A percentile compares a stretch with the other conserved stretches of the same genome.
These are phyloP conservation scores for Entophlyctis helioformis DNA, from an alignment of 192 early-diverging fungal genomes.

Conservation along the genomic window DNA sequence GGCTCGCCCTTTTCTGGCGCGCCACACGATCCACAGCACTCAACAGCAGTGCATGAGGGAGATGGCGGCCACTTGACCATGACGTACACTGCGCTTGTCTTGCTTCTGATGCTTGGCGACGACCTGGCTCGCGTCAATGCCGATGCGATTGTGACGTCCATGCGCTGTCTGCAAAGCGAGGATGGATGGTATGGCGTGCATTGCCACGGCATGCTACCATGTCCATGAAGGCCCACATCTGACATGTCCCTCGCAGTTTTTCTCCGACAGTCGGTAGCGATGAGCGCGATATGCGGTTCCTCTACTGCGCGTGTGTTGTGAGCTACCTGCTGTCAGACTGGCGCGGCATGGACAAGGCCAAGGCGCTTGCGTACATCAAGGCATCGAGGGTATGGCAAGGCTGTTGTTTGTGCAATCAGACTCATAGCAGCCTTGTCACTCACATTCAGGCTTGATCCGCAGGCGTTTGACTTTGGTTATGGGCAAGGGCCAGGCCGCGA, in stretches of 20 bases:
- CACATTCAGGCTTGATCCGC: slow-evolving; percentile 28
- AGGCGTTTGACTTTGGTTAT: slow-evolving; percentile 67
- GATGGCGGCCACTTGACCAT: slow-evolving; percentile 29
- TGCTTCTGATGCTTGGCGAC: slow-evolving; percentile 76
- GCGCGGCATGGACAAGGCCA: slow-evolving; percentile 61
- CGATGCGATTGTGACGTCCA: slow-evolving; percentile 42
- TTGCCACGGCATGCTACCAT: neutral
- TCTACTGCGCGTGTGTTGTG: slow-evolving; percentile 81
- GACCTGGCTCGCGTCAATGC: slow-evolving; percentile 73
- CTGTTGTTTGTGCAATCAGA: slow-evolving; percentile 58
- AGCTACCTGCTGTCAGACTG: slow-evolving; percentile 81
- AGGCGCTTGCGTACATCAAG: slow-evolving; percentile 46
- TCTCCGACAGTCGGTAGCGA: slow-evolving; percentile 48
- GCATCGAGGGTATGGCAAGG: slow-evolving; percentile 44
- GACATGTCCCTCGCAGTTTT: slow-evolving; percentile 36
- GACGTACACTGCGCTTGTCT: slow-evolving; percentile 84
- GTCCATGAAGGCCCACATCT: slow-evolving; percentile 3
- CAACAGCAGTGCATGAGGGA: slow-evolving; percentile 1
- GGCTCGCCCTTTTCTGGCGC: slow-evolving; percentile 58
- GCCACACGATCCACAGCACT: slow-evolving; percentile 17
- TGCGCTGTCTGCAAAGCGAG: slow-evolving; percentile 56
- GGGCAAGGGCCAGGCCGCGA: slow-evolving; percentile 66
- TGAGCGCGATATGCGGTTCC: slow-evolving; percentile 83
- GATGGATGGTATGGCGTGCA: slow-evolving; percentile 73
- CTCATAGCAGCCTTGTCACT: slow-evolving; percentile 45